Percentiles rank a stretch among this genome's conserved stretches.
phyloP scores from a whole-genome alignment of 1,284 basidiomycete genomes.

The Ceraceosorus bombacis region DNA sequence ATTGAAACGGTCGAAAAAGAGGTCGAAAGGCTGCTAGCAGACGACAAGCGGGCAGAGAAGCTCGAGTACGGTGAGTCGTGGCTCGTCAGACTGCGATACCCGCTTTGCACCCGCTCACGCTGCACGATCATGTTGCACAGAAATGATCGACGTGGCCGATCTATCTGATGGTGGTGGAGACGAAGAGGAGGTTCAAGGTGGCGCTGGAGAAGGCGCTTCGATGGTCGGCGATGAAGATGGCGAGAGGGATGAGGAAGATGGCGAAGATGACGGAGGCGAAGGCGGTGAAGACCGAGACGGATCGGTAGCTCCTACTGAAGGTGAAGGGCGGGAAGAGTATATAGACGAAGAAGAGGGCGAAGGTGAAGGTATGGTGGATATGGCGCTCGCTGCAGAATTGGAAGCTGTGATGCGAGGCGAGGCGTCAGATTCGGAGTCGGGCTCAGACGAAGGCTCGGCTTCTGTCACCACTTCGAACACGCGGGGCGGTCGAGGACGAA shows the following conservation, averaged over 20 bases:
- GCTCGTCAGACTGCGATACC: constrained; percentile 11
- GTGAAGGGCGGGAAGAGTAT: background rate
- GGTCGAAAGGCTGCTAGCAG: constrained; percentile 80
- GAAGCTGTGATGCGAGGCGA: constrained; percentile 51
- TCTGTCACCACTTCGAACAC: constrained; percentile 13
- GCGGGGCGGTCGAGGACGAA: background rate
- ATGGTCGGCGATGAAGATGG: constrained; percentile 24
- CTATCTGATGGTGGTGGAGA: constrained; percentile 38
- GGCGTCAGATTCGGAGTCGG: constrained; percentile 57
- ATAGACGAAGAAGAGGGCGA: constrained; percentile 47
- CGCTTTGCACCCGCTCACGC: background rate
- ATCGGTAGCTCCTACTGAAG: constrained; percentile 25
- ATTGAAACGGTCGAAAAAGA: constrained; percentile 97
- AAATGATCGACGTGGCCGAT: constrained; percentile 11
- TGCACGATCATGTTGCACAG: constrained; percentile 1
- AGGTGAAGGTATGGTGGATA: constrained; percentile 59
- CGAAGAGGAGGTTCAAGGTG: constrained; percentile 11
- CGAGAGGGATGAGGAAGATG: constrained; percentile 13
- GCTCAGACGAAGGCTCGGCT: constrained; percentile 50
- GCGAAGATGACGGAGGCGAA: constrained; percentile 53
- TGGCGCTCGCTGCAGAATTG: constrained; percentile 50
- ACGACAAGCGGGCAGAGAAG: constrained; percentile 71
- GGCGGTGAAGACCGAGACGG: constrained; percentile 28
- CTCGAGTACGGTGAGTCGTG: constrained; percentile 51
- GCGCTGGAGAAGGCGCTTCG: constrained; percentile 38